These are phyloP conservation scores for Lentinula lateritia DNA, from an alignment of 768 basidiomycete genomes.

Conservation along the genomic window DNA sequence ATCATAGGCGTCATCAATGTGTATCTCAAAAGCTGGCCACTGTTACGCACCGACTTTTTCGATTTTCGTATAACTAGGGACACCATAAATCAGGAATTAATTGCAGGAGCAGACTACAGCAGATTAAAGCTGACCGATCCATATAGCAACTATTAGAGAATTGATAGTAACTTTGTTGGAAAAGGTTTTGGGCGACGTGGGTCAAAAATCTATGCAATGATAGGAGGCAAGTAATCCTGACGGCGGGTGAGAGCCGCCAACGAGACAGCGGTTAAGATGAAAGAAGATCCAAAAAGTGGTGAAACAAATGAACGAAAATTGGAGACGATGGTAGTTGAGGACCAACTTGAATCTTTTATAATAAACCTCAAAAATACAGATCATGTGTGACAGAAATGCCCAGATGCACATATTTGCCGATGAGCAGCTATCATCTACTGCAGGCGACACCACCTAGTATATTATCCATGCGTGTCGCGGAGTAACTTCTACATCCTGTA, in stretches of 20 bases:
- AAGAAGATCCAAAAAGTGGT: background rate
- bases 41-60: constrained; percentile 90
- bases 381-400: background rate
- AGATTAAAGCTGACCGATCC: constrained; percentile 36
- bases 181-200: background rate
- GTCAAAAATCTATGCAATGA: background rate
- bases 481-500: background rate
- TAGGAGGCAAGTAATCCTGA: background rate
- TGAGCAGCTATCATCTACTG: background rate
- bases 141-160: constrained; percentile 16
- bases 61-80: constrained; percentile 84
- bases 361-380: background rate
- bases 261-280: background rate
- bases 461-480: background rate
- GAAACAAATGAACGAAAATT: background rate
- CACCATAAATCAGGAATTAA: background rate
- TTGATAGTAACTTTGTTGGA: background rate
- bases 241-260: background rate
- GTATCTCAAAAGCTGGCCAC: background rate
- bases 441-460: background rate
- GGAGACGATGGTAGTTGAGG: background rate
- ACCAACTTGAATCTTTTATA: background rate
- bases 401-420: background rate
- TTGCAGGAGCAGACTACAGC: background rate
- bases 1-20: background rate